Evolutionary conservation across 2,329 filamentous ascomycete genomes (phyloP).

Genomic region (Colletotrichum sp.): DNA sequence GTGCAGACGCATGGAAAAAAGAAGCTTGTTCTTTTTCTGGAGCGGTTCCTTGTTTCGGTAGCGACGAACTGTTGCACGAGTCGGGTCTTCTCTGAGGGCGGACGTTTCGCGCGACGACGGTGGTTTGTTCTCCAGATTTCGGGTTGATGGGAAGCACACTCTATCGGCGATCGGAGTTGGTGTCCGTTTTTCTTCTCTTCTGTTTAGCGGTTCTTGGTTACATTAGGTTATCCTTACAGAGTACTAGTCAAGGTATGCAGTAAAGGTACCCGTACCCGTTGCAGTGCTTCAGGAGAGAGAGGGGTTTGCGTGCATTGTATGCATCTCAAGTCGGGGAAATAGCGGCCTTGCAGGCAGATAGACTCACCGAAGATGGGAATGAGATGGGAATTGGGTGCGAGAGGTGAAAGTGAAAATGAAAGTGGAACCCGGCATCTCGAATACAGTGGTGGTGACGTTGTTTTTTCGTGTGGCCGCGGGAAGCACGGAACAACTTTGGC

Average conservation of each 20-base stretch:
- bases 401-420: neutral
- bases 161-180: constrained; percentile 3
- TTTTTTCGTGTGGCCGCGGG: neutral
- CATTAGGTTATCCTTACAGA: no score
- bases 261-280: neutral
- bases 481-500: constrained; percentile 3
- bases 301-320: neutral
- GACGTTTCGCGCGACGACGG: neutral
- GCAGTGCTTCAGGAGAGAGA: neutral
- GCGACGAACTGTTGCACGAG: neutral
- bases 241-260: neutral
- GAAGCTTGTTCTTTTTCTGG: neutral
- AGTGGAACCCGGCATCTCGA: neutral
- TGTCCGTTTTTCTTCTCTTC: neutral
- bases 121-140: neutral
- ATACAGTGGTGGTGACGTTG: constrained; percentile 19
- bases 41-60: neutral
- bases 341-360: neutral
- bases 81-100: neutral
- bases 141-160: neutral
- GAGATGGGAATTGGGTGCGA: neutral
- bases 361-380: neutral
- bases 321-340: neutral
- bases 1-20: neutral
- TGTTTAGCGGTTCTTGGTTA: neutral